Base-by-base conservation (phyloP, 1,139 yeast species). In the Debaryomyces psychrophilus region DNA sequence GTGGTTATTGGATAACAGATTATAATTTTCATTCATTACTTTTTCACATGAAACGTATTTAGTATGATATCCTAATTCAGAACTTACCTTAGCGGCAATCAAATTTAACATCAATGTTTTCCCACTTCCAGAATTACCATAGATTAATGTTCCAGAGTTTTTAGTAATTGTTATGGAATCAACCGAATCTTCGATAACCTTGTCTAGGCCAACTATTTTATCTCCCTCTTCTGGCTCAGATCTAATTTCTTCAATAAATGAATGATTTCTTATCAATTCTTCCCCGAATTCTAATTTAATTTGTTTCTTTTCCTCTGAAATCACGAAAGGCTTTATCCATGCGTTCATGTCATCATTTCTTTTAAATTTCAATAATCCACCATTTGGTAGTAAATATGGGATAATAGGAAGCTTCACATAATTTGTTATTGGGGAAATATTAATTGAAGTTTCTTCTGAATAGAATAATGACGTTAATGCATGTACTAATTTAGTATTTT, bases 91-190 rank as follows among this genome's bases (percentile, higher is more conserved):
- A 2, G 64, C 51, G 0, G 75, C 60, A 1, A 87, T 60, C 28
- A 75, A 68, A 5, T 71, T 65, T 14, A 83, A 61, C 0, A 85
- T 57, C 2, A 82, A 68, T 0, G 93, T 69, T 61, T 92, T 92
- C 1, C 97, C 98, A 51, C 90, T 77, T 0, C 97, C 97, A 0
- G 89, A 71, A 31, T 83, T 71, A 0, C 98, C 98, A 55, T 82
- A 77, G 0, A 92, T 60, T 44, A 89, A 67, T 1, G 68, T 56
- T 2, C 95, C 90, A 1, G 74, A 56, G 47, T 75, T 72, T 37
- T 69, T 70, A 39, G 84, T 76, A 42, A 76, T 61, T 9, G 71
- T 60, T 8, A 87, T 61, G 0, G 78, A 64, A 9, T 71, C 73
- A 1, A 70, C 59, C 12, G 82, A 60, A n/a, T 72, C 72, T 0